Evolutionary conservation across 108 stramenopile genomes (phyloP).

Genomic region (Fragilariopsis cylindrus): DNA sequence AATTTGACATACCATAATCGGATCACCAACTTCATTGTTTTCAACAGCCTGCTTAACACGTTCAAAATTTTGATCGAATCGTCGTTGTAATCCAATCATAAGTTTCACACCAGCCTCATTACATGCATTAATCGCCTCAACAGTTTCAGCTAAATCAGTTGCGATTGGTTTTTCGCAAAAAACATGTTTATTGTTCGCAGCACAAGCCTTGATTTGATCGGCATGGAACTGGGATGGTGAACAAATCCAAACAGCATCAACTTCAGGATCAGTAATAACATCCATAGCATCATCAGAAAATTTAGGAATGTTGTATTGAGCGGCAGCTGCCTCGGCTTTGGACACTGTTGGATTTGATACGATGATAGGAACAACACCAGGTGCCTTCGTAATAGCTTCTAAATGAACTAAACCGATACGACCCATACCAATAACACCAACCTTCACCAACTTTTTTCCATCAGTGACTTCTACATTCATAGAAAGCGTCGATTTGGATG

Average conservation of each 20-base stretch:
- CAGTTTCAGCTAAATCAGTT: slow-evolving; percentile 91
- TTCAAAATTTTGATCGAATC: slow-evolving; percentile 94
- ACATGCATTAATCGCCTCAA: slow-evolving; percentile 94
- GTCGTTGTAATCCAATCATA: slow-evolving; percentile 94
- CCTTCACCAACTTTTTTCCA: slow-evolving; percentile 58
- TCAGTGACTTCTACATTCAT: slow-evolving; percentile 52
- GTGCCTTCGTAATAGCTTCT: slow-evolving; percentile 91
- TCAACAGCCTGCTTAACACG: slow-evolving; percentile 84
- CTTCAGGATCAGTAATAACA: slow-evolving; percentile 92
- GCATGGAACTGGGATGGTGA: slow-evolving; percentile 92
- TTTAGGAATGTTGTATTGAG: slow-evolving; percentile 80
- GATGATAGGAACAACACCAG: slow-evolving; percentile 74
- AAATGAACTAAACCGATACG: slow-evolving; percentile 95
- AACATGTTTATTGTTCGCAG: slow-evolving; percentile 92
- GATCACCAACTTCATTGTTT: slow-evolving; percentile 85
- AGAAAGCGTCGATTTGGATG: slow-evolving; percentile 19
- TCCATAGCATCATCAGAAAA: slow-evolving; percentile 89
- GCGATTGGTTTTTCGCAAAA: slow-evolving; percentile 98
- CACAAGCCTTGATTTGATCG: slow-evolving; percentile 91
- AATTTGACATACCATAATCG: slow-evolving; percentile 69
- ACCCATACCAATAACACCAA: slow-evolving; percentile 95
- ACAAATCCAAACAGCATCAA: slow-evolving; percentile 98
- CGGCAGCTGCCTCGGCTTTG: slow-evolving; percentile 91
- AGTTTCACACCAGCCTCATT: slow-evolving; percentile 90
- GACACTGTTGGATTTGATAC: slow-evolving; percentile 93